These are phyloP conservation scores for Lactarius indigo DNA, from an alignment of 768 basidiomycete genomes.

Conservation along the genomic window DNA sequence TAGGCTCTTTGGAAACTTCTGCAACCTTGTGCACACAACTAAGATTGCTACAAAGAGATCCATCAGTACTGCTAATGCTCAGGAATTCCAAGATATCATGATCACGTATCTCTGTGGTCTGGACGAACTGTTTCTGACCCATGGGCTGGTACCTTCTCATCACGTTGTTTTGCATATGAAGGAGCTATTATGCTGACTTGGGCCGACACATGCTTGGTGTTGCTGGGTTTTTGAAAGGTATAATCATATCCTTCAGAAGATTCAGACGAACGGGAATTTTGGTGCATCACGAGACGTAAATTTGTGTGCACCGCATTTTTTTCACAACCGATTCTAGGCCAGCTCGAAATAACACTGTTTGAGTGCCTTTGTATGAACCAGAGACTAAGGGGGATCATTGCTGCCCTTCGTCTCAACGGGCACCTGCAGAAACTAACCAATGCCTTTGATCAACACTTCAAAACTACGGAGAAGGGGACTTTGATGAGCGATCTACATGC, in stretches of 20 bases:
- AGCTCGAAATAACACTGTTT: slow-evolving; percentile 33
- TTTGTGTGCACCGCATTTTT: too few relatives aligned
- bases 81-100: slow-evolving; percentile 23
- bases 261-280: slow-evolving; percentile 33
- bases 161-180: slow-evolving; percentile 41
- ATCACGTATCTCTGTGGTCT: slow-evolving; percentile 33
- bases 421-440: too few relatives aligned
- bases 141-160: slow-evolving; percentile 28
- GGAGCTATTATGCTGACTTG: slow-evolving; percentile 32
- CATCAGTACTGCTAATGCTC: too few relatives aligned
- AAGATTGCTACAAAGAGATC: too few relatives aligned
- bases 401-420: too few relatives aligned
- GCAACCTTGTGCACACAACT: too few relatives aligned
- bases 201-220: slow-evolving; percentile 38
- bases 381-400: slow-evolving; percentile 15
- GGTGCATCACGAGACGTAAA: slow-evolving; percentile 19
- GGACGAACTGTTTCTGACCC: slow-evolving; percentile 29
- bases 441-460: too few relatives aligned
- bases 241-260: slow-evolving; percentile 34
- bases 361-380: slow-evolving; percentile 28
- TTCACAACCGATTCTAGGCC: slow-evolving; percentile 29
- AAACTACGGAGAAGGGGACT: too few relatives aligned
- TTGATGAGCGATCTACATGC: too few relatives aligned
- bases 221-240: slow-evolving; percentile 37
- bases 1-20: too few relatives aligned